Base-by-base conservation (phyloP, 2,329 filamentous ascomycete species). In the Trichocomaceae sp. region DNA sequence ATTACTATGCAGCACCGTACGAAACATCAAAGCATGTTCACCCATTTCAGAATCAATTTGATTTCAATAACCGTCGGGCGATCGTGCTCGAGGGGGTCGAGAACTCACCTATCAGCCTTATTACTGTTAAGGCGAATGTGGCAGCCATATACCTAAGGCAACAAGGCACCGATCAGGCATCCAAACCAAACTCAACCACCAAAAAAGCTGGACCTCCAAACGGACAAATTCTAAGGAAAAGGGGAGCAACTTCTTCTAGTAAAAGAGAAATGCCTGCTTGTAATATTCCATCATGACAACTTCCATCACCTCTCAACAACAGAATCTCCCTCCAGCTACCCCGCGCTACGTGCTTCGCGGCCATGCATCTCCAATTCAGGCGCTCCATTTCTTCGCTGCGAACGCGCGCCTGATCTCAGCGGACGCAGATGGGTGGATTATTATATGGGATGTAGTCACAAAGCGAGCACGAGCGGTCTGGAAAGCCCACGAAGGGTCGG, bases 401-500 rank as follows among this genome's bases (percentile, higher is more conserved):
- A 96, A 96, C 68, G 79, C 82, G 56, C 85, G 88, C 33, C 83
- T 99, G 5, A 76, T 89, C 12, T 93, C 90, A 0, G 92, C 88
- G 35, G 93, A 99, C 72, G 88, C 90, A 8, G 88, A 96, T 42
- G 93, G 93, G 57, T 96, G 87, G 79, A 78, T 96, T 33, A 81
- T 95, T 6, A 74, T 90, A 20, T 99, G 93, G 93, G 86, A 88
- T 66, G 75, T 95, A 39, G 80, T 85, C 23, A 88, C 85, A 50
- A 91, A 95, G 77, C 81, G 93, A 33, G 83, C 92, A 0, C 78
- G 83, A 8, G 88, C 86, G 1, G 88, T 93, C 3, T 99, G 93
- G 93, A 85, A 82, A 64, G 88, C 90, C 1, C 93, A 99, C 69
- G 77, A 83, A 45, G 86, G 82, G 33, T 82, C 88, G 19, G 84